Evolutionary conservation across 306 rosid genomes (phyloP), one percentile per base, ranked within the genome.

Genomic region (Trifolium subterraneum): DNA sequence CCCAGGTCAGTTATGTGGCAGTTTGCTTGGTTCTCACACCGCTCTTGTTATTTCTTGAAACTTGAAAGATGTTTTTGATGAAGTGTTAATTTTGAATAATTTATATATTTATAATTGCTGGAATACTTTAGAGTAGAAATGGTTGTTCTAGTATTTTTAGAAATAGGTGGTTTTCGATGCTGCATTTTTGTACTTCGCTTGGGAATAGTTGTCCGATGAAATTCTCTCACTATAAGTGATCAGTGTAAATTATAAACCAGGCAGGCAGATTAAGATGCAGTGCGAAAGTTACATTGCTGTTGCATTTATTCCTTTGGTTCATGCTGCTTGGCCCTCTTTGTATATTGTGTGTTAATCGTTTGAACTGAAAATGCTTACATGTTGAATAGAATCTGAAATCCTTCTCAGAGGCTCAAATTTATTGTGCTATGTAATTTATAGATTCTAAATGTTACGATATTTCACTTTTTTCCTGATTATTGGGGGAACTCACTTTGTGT

Each of bases 1-100:
- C 85, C 68, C 97, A 87, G 96, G 99, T 92, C 67, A 77, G 82
- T 70, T 62, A 74, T 64, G 16, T 27, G 13, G 65, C 44, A 22
- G 62, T 69, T 71, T 68, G 25, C 64, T 63, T 70, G 38, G 18
- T 25, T 65, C 76, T 55, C 18, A 15, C 15, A 6, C 51, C 1
- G 15, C 38, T 51, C 51, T 80, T 80, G 36, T 60, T 25, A 15
- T 61, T 27, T 66, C 42, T 65, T 71, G 18, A n/a, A 48, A 55
- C 33, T 29, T 29, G 33, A 29, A 29, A 29, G 38, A 67, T 62
- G 39, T 15, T 56, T 65, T 18, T 14, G 36, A 42, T 68, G 78
- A 29, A 69, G 76, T 41, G 65, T 48, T 33, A 13, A 35, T 59
- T 68, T 72, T 65, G 9, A 56, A 23, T 14, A 36, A 45, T 29